Evolutionary conservation across 768 basidiomycete species (phyloP), one percentile per base, ranked within the genome.

Genomic region (Russula compacta): DNA sequence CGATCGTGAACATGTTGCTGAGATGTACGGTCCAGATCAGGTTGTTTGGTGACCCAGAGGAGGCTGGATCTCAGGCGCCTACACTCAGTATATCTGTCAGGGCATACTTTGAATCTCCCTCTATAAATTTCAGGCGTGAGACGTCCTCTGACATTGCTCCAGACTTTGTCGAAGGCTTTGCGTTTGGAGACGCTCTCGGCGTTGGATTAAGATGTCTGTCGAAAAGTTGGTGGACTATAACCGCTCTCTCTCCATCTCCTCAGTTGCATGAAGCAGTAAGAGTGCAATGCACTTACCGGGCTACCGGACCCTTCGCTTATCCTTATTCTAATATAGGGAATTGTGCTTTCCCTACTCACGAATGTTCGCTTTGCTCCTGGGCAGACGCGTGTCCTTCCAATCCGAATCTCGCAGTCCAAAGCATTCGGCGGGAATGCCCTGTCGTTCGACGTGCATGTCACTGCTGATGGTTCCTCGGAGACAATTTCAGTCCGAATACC

Each of bases 11-110:
- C n/a, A 33, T 15, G 33, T 43, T 39, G 32, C 51, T 56, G 49
- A 60, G 53, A 53, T 53, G 47, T 47, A 44, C 38, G 36, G 24
- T 54, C 8, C 66, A 92, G 87, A 90, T 93, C 59, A 78, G 92
- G 64, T 77, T 93, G 50, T 95, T 92, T 69, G 91, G 91, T 7
- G 88, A 89, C 70, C 89, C 90, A 10, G 72, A 66, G 36, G 72
- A 70, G 15, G 66, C 72, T 10, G 72, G 72, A 8, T 74, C 43
- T 2, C 64, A 67, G 7, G 73, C 76, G 12, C 81, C 89, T 59
- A 79, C 73, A 21, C 72, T 93, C 63, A 76, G 75, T 4, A 66
- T 92, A 50, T 70, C 71, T 0, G 74, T 85, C 29, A 72, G 76
- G 12, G 57, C 81, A 9, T 78, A 83, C 49, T 60, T 70, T 1